Percentiles rank a stretch among this genome's conserved stretches.
phyloP scores from a whole-genome alignment of 768 basidiomycete species.

The Lactifluus subvellereus region DNA sequence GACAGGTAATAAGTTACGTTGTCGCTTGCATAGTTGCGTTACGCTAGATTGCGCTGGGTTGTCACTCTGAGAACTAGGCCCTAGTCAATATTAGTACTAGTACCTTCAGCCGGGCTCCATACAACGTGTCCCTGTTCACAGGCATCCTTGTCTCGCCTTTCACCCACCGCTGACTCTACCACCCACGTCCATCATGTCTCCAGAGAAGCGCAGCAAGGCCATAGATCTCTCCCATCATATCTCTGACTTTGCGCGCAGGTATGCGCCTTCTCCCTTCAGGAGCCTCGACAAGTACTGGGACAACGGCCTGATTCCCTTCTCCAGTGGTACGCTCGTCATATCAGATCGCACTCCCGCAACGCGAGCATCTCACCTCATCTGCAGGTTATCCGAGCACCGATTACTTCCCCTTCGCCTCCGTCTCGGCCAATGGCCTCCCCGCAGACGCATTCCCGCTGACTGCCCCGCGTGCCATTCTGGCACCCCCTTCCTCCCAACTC shows the following conservation, averaged over 20 bases:
- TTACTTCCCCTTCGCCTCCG: slow-evolving; percentile 62
- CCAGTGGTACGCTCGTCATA: slow-evolving; percentile 49
- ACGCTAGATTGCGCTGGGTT: no score
- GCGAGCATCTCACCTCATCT: not conserved
- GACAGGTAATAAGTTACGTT: no score
- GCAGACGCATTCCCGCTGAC: slow-evolving; percentile 45
- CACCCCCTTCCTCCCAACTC: slow-evolving; percentile 34
- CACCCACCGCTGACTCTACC: not conserved
- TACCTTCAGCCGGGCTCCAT: no score
- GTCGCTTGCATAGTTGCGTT: no score
- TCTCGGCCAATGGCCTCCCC: slow-evolving; percentile 50
- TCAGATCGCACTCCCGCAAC: not conserved
- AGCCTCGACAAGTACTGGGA: slow-evolving; percentile 55
- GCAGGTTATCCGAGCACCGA: slow-evolving; percentile 59
- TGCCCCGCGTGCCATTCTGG: slow-evolving; percentile 19
- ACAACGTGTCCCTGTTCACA: no score
- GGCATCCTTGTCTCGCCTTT: not conserved
- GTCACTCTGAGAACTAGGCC: no score
- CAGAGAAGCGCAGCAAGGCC: slow-evolving; percentile 40
- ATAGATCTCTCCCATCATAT: slow-evolving; percentile 72
- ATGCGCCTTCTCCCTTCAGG: slow-evolving; percentile 57
- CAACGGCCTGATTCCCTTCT: slow-evolving; percentile 53
- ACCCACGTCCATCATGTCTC: slow-evolving; percentile 25
- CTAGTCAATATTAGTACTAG: no score
- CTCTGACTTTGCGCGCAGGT: slow-evolving; percentile 46